phyloP scores from a whole-genome alignment of 768 basidiomycete species.

The Cystobasidium ongulense region DNA sequence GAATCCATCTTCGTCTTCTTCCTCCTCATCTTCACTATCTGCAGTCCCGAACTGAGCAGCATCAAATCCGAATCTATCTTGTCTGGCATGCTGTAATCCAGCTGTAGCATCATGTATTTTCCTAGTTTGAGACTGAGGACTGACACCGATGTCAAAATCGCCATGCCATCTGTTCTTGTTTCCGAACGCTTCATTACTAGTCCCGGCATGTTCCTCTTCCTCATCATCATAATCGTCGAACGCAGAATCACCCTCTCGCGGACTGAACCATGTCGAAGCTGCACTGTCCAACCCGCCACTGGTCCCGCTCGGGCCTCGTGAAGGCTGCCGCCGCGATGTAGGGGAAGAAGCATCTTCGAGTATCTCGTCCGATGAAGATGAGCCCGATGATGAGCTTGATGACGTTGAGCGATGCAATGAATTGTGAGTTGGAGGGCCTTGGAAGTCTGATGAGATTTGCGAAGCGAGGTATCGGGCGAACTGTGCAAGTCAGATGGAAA shows the following conservation, averaged over 20 bases:
- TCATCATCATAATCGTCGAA: slow-evolving; percentile 43
- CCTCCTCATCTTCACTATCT: slow-evolving; percentile 28
- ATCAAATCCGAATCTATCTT: slow-evolving; percentile 37
- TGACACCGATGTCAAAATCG: slow-evolving; percentile 12
- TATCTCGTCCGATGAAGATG: slow-evolving; percentile 22
- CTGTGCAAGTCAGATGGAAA: slow-evolving; percentile 46
- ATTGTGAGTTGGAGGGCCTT: slow-evolving; percentile 1
- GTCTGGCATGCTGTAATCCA: neutral
- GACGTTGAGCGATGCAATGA: slow-evolving; percentile 3
- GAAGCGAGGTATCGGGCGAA: slow-evolving; percentile 71
- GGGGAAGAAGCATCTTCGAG: neutral
- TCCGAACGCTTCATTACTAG: neutral
- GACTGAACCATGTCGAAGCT: slow-evolving; percentile 53
- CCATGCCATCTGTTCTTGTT: neutral
- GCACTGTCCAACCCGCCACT: slow-evolving; percentile 15
- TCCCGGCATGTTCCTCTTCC: slow-evolving; percentile 35
- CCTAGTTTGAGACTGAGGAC: slow-evolving; percentile 30
- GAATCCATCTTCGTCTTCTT: slow-evolving; percentile 25
- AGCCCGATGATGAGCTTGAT: slow-evolving; percentile 13
- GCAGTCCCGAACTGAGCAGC: slow-evolving; percentile 32
- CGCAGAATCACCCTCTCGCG: slow-evolving; percentile 14
- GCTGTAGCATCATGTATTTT: slow-evolving; percentile 7
- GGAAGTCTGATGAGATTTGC: slow-evolving; percentile 51
- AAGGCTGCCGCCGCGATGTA: neutral
- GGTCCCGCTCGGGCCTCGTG: slow-evolving; percentile 47